Evolutionary conservation across 1,139 yeast species (phyloP).

Genomic region (Pichia sp.): DNA sequence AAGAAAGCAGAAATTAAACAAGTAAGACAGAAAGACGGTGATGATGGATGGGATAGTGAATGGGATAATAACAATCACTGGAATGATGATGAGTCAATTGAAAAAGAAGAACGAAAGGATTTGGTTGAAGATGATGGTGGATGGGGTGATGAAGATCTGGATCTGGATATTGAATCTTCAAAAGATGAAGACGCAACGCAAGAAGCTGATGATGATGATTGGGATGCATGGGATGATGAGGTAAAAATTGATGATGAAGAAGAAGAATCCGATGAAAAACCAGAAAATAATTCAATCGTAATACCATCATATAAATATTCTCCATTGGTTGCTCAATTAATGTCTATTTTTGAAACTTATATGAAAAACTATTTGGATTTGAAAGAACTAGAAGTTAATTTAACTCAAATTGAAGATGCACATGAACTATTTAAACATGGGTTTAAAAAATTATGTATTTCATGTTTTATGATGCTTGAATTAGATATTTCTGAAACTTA

Average conservation of each 20-base stretch:
- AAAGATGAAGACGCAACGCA: constrained; percentile 1
- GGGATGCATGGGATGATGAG: constrained; percentile 28
- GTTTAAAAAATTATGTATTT: constrained; percentile 22
- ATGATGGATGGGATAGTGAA: background rate
- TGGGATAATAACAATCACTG: constrained; percentile 14
- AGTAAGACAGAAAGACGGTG: background rate
- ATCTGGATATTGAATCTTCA: constrained; percentile 10
- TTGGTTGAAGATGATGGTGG: constrained; percentile 18
- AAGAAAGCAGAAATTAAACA: background rate
- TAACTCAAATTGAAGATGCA: constrained; percentile 17
- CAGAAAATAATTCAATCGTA: background rate
- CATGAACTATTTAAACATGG: constrained; percentile 21
- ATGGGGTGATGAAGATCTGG: constrained; percentile 19
- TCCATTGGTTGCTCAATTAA: constrained; percentile 9
- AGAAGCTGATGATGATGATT: constrained; percentile 21
- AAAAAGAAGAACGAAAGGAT: constrained; percentile 9
- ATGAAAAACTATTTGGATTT: constrained; percentile 15
- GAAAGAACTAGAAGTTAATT: constrained; percentile 4
- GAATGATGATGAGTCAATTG: constrained; percentile 20
- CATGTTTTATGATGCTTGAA: constrained; percentile 24
- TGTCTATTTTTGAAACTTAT: constrained; percentile 17
- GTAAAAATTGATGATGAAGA: constrained; percentile 15
- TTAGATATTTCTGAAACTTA: constrained; percentile 17
- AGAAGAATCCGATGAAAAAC: background rate
- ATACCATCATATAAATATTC: constrained; percentile 17